Evolutionary conservation across 2,329 filamentous ascomycete species (phyloP).

Genomic region (Remersonia thermophila): DNA sequence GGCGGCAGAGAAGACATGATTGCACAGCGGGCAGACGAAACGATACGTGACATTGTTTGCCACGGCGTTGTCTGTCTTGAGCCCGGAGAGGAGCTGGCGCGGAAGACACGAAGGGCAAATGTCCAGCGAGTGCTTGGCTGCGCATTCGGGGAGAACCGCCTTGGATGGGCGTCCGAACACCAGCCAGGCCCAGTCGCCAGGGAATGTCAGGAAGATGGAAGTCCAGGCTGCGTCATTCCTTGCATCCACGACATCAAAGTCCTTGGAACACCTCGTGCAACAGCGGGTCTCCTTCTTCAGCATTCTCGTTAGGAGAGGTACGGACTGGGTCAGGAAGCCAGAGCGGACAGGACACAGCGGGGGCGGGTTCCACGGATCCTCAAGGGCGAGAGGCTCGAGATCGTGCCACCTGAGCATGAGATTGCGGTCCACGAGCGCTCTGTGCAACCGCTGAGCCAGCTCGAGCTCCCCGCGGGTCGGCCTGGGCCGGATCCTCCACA

Average conservation of each 20-base stretch:
- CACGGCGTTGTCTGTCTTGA: constrained; percentile 1
- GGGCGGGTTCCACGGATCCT: background rate
- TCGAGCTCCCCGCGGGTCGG: background rate
- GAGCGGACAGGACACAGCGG: constrained; percentile 3
- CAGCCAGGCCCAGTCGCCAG: constrained; percentile 7
- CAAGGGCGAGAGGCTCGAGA: background rate
- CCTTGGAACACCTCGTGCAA: constrained; percentile 1
- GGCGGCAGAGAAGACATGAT: background rate
- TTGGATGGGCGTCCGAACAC: constrained; percentile 3
- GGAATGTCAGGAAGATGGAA: background rate
- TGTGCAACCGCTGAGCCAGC: constrained; percentile 3
- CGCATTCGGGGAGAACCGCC: constrained; percentile 2
- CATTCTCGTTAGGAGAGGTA: constrained; percentile 4
- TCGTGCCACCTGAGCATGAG: background rate
- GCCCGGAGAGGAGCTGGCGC: constrained; percentile 2
- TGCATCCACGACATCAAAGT: constrained; percentile 1
- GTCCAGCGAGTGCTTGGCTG: constrained; percentile 5
- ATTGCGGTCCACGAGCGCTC: background rate
- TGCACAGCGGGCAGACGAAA: constrained; percentile 4
- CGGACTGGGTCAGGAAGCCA: constrained; percentile 4
- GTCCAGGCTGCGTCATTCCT: constrained; percentile 3
- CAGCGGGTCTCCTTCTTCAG: background rate
- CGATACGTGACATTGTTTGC: constrained; percentile 2
- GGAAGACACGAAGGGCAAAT: constrained; percentile 5
- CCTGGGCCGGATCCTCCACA: background rate